phyloP scores from a whole-genome alignment of 225 moss, liverwort and hornwort species.

The Pleurozium schreberi region DNA sequence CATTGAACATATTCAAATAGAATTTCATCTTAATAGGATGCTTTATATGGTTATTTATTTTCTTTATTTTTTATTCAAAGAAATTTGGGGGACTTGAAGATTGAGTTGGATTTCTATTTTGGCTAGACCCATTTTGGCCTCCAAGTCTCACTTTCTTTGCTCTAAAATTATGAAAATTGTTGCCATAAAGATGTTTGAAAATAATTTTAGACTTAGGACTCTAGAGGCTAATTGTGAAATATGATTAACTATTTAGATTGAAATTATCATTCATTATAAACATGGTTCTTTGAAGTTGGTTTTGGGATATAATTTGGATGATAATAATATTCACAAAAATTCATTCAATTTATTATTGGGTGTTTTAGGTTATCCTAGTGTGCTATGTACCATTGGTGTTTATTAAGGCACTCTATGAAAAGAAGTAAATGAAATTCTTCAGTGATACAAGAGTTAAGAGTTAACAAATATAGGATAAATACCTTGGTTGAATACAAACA shows the following conservation, averaged over 20 bases:
- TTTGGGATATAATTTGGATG: background rate
- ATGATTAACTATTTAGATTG: background rate
- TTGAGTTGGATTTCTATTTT: background rate
- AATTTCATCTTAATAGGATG: rapidly evolving
- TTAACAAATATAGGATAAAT: background rate
- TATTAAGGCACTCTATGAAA: background rate
- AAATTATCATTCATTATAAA: background rate
- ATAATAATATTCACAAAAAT: background rate
- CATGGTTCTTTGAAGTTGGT: rapidly evolving
- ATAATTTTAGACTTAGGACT: background rate
- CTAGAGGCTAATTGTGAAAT: background rate
- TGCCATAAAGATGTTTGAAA: background rate
- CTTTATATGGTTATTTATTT: background rate
- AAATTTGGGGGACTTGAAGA: background rate
- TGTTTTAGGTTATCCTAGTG: background rate
- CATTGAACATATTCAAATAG: rapidly evolving
- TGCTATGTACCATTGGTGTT: no score
- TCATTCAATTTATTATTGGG: background rate
- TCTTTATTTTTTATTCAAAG: background rate
- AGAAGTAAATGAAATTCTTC: background rate
- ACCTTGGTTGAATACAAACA: background rate
- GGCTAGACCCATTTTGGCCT: no score
- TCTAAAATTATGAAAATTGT: background rate
- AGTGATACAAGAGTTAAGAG: background rate
- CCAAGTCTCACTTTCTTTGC: no score